phyloP scores from a whole-genome alignment of 345 rosid genomes.

The Lumnitzera littorea region DNA sequence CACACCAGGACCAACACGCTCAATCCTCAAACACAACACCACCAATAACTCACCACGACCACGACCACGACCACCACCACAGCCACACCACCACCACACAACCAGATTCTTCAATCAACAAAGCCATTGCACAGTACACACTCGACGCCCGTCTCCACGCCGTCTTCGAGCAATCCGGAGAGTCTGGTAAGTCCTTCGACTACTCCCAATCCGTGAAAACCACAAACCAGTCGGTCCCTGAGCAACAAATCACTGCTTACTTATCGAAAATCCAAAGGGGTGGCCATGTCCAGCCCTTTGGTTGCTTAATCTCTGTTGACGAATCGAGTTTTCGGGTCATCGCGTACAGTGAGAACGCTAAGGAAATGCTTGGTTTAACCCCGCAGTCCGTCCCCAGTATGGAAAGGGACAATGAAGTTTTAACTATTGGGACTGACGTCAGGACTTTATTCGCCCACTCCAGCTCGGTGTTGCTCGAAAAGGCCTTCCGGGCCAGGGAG shows the following conservation, averaged over 20 bases:
- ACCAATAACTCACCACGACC: too few species aligned
- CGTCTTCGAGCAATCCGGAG: slow-evolving; percentile 85
- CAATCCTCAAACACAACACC: too few species aligned
- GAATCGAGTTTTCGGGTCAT: slow-evolving; percentile 60
- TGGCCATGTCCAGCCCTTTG: slow-evolving; percentile 83
- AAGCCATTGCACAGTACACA: slow-evolving; percentile 92
- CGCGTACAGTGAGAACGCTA: slow-evolving; percentile 78
- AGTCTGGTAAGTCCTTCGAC: slow-evolving; percentile 79
- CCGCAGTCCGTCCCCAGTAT: slow-evolving; percentile 82
- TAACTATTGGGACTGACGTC: slow-evolving; percentile 64
- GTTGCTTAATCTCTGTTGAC: slow-evolving; percentile 83
- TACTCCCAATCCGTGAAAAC: slow-evolving; percentile 68
- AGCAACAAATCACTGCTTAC: slow-evolving; percentile 79
- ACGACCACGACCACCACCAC: too few species aligned
- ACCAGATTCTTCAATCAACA: slow-evolving; percentile 34
- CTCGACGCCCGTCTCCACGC: slow-evolving; percentile 93
- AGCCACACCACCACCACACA: too few species aligned
- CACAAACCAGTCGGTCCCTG: slow-evolving; percentile 57
- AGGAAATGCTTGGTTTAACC: slow-evolving; percentile 78
- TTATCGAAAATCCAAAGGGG: slow-evolving; percentile 88
- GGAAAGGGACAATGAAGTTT: slow-evolving; percentile 48
- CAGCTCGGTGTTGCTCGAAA: slow-evolving; percentile 55
- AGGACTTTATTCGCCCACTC: slow-evolving; percentile 59
- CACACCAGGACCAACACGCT: too few species aligned
- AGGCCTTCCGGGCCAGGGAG: slow-evolving; percentile 82